A percentile compares a stretch with the other conserved stretches of the same genome.
These are phyloP conservation scores for Schizophyllum commune DNA, from an alignment of 1,284 basidiomycete species.

Conservation along the genomic window DNA sequence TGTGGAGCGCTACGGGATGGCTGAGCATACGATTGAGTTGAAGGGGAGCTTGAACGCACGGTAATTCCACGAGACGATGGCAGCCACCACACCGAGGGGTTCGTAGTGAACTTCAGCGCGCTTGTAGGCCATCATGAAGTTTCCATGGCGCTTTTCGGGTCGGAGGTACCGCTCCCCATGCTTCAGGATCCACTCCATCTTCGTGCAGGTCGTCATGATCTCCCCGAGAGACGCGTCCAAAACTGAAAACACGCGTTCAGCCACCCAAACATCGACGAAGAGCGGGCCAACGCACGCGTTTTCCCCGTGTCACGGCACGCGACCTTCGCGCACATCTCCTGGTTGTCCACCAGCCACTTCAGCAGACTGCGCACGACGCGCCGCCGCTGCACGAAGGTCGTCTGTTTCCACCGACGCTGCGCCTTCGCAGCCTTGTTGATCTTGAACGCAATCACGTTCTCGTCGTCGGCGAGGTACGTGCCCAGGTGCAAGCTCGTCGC, in stretches of 20 bases:
- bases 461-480: conserved; percentile 62
- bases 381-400: conserved; percentile 71
- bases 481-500: conserved; percentile 76
- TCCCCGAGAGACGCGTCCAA: conserved; percentile 88
- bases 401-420: conserved; percentile 64
- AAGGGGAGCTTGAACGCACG: conserved; percentile 40
- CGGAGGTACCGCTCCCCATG: conserved; percentile 71
- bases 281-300: conserved; percentile 58
- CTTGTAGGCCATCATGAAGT: conserved; percentile 84
- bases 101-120: conserved; percentile 78
- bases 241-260: conserved; percentile 36
- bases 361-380: conserved; percentile 79
- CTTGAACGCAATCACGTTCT: conserved; percentile 60
- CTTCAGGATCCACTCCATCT: conserved; percentile 81
- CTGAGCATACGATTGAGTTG: neutral
- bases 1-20: conserved; percentile 67
- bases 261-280: neutral
- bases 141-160: conserved; percentile 66
- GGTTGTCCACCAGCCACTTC: conserved; percentile 86
- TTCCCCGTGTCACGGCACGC: conserved; percentile 95
- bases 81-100: conserved; percentile 90
- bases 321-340: conserved; percentile 81
- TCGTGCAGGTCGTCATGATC: conserved; percentile 82
- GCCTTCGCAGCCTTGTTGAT: conserved; percentile 62
- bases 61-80: conserved; percentile 93